Percentiles rank a stretch among this genome's conserved stretches.
These are phyloP conservation scores for Collybia sp. DNA, from an alignment of 768 basidiomycete genomes.

Conservation along the genomic window DNA sequence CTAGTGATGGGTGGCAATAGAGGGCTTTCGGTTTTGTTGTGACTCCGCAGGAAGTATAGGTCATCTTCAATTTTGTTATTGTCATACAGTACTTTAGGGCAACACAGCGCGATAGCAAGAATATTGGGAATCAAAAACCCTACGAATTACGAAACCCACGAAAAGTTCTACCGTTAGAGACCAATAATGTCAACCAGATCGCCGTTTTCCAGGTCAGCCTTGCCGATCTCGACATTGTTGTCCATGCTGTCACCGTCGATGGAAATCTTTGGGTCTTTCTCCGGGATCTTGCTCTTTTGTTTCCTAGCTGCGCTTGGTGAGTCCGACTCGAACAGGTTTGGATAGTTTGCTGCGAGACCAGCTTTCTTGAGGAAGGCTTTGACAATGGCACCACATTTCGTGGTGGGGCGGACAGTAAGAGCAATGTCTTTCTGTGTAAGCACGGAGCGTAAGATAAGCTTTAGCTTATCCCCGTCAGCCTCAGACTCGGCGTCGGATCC, in stretches of 20 bases:
- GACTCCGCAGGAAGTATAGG: neutral
- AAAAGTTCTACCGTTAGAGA: slow-evolving; percentile 24
- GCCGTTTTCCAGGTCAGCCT: slow-evolving; percentile 73
- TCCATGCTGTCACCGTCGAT: slow-evolving; percentile 73
- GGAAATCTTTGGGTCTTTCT: slow-evolving; percentile 43
- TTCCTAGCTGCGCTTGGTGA: slow-evolving; percentile 17
- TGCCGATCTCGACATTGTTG: slow-evolving; percentile 55
- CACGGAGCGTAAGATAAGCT: slow-evolving; percentile 59
- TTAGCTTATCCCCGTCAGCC: slow-evolving; percentile 53
- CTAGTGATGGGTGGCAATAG: slow-evolving; percentile 45
- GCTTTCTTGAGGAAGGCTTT: slow-evolving; percentile 70
- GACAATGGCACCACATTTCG: slow-evolving; percentile 73
- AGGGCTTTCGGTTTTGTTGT: slow-evolving; percentile 2
- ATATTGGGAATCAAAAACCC: neutral
- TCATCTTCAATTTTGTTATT: too few relatives aligned
- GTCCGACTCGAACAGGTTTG: slow-evolving; percentile 23
- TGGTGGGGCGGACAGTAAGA: slow-evolving; percentile 68
- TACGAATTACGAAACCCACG: slow-evolving; percentile 2
- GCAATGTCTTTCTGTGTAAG: slow-evolving; percentile 47
- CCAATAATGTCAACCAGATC: slow-evolving; percentile 76
- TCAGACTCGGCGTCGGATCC: slow-evolving; percentile 37
- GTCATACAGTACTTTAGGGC: neutral
- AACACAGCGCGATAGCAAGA: neutral
- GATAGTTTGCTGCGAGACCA: slow-evolving; percentile 53
- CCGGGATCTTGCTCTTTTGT: slow-evolving; percentile 26